These are phyloP conservation scores for Epichloe sibirici DNA, from an alignment of 2,329 filamentous ascomycete species.

Conservation along the genomic window DNA sequence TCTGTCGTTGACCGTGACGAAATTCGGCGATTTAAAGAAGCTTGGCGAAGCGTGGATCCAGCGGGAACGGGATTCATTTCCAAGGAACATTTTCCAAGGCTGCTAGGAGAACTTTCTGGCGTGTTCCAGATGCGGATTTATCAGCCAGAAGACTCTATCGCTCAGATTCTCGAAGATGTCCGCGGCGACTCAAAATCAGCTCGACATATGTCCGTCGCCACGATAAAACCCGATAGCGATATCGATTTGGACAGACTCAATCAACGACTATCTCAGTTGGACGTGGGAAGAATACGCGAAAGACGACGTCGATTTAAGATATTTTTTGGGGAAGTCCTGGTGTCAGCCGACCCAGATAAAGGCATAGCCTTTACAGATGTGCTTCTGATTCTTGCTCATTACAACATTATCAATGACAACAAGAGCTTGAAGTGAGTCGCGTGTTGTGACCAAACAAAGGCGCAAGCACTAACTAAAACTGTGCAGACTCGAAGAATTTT, in stretches of 20 bases:
- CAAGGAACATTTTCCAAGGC: conserved; percentile 76
- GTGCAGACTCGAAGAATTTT: conserved; percentile 74
- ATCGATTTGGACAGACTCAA: conserved; percentile 70
- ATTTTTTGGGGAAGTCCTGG: conserved; percentile 96
- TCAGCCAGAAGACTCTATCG: conserved; percentile 76
- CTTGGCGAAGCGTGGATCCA: conserved; percentile 92
- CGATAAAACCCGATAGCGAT: conserved; percentile 38
- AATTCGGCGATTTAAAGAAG: conserved; percentile 93
- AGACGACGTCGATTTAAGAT: conserved; percentile 72
- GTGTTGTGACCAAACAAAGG: not conserved
- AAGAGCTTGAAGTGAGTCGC: conserved; percentile 70
- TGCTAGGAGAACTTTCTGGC: conserved; percentile 85
- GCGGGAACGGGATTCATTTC: conserved; percentile 83
- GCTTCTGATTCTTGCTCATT: conserved; percentile 91
- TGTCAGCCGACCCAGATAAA: conserved; percentile 77
- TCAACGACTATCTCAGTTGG: conserved; percentile 57
- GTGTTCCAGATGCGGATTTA: conserved; percentile 98
- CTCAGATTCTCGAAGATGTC: conserved; percentile 77
- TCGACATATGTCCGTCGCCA: conserved; percentile 43
- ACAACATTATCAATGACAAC: conserved; percentile 97
- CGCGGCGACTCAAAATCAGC: conserved; percentile 41
- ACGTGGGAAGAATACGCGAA: conserved; percentile 60
- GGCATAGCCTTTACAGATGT: conserved; percentile 89
- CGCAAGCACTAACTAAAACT: not conserved
- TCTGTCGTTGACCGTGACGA: conserved; percentile 85